phyloP scores from a whole-genome alignment of 2,329 filamentous ascomycete species.

The Xylaria hypoxylon region DNA sequence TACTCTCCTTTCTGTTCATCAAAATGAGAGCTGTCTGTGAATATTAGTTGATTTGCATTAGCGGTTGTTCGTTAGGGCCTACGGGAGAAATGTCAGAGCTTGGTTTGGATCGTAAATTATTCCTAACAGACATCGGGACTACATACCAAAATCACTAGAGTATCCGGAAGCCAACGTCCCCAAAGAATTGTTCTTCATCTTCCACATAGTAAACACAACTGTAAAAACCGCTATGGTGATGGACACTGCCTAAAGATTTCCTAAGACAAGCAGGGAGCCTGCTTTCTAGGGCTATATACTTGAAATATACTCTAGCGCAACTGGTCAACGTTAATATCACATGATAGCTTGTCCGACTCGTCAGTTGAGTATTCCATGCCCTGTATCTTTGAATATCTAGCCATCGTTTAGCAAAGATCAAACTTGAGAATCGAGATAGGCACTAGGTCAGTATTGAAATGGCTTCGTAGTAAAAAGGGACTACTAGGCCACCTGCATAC shows the following conservation, averaged over 20 bases:
- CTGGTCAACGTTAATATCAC: not conserved
- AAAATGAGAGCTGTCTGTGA: conserved; percentile 15
- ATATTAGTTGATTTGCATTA: not conserved
- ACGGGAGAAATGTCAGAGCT: not conserved
- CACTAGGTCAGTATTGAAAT: not conserved
- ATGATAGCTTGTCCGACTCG: not conserved
- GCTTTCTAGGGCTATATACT: not conserved
- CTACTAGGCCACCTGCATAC: too few species aligned
- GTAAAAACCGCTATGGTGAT: not conserved
- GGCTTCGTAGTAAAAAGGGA: too few species aligned
- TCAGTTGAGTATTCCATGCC: not conserved
- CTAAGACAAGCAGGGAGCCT: not conserved
- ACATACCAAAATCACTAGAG: conserved; percentile 18
- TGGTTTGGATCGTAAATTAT: not conserved
- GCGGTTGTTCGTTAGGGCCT: conserved; percentile 7
- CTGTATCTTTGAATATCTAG: conserved; percentile 1
- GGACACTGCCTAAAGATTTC: not conserved
- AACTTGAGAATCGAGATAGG: not conserved
- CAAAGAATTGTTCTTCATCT: not conserved
- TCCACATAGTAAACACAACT: not conserved
- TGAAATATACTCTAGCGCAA: not conserved
- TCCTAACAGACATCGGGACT: not conserved
- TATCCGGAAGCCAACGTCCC: conserved; percentile 3
- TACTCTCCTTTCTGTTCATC: conserved; percentile 16
- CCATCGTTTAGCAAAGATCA: not conserved